phyloP scores from a whole-genome alignment of 116 monocot genomes.

The Zostera marina region DNA sequence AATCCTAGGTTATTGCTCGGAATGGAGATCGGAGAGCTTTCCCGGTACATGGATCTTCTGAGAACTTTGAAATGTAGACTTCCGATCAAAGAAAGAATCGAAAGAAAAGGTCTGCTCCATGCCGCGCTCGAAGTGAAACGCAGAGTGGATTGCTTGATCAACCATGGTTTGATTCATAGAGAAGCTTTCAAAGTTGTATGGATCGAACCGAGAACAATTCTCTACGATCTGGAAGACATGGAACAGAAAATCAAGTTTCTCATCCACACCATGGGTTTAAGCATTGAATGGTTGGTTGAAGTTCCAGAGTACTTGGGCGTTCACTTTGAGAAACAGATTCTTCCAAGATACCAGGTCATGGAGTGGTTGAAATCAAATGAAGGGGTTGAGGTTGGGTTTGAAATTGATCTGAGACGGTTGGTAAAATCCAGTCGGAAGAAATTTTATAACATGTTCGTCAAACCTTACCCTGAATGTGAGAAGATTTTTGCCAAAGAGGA shows the following conservation, averaged over 20 bases:
- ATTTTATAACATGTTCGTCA: conserved; percentile 80
- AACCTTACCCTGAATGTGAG: conserved; percentile 83
- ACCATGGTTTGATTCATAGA: conserved; percentile 49
- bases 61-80: conserved; percentile 49
- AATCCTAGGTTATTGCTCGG: conserved; percentile 29
- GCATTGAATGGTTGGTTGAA: conserved; percentile 38
- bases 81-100: conserved; percentile 42
- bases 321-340: conserved; percentile 61
- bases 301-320: conserved; percentile 76
- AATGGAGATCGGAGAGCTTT: conserved; percentile 58
- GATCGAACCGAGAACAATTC: conserved; percentile 53
- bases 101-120: conserved; percentile 21
- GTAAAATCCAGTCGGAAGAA: conserved; percentile 45
- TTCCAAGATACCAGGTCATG: conserved; percentile 54
- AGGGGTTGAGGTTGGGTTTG: conserved; percentile 46
- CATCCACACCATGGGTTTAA: conserved; percentile 25
- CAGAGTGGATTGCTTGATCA: conserved; percentile 48
- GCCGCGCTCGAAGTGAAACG: conserved; percentile 39
- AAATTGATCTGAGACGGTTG: conserved; percentile 49
- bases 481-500: conserved; percentile 36
- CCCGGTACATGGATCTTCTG: conserved; percentile 31
- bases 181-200: conserved; percentile 58
- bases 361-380: conserved; percentile 38
- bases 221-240: conserved; percentile 49
- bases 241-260: conserved; percentile 72